Conservation (phyloP, 805 yeast species). For the Metschnikowia aberdeeniae region DNA sequence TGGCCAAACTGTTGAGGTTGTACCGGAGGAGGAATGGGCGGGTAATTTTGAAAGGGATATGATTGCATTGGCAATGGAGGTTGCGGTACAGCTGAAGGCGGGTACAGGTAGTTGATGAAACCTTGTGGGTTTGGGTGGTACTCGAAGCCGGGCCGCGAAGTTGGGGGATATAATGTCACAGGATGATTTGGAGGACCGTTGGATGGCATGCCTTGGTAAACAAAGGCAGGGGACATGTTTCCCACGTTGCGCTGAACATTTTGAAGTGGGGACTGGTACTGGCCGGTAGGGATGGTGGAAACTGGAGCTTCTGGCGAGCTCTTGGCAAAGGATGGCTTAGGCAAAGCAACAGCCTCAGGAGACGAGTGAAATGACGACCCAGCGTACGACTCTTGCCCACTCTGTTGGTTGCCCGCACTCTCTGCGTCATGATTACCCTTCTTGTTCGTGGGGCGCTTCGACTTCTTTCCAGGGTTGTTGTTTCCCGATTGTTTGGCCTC, state of each 20-base stretch:
- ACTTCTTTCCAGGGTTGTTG: slow-evolving; percentile 5
- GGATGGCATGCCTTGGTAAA: slow-evolving; percentile 19
- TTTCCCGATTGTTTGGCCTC: slow-evolving; percentile 6
- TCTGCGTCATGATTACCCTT: neutral
- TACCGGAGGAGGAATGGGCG: slow-evolving; percentile 14
- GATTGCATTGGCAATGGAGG: slow-evolving; percentile 16
- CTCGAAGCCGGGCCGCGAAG: slow-evolving; percentile 29
- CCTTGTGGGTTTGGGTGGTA: slow-evolving; percentile 31
- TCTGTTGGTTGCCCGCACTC: neutral
- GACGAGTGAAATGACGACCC: slow-evolving; percentile 56
- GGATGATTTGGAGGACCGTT: slow-evolving; percentile 27
- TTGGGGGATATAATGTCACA: slow-evolving; percentile 27
- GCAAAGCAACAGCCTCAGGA: slow-evolving; percentile 52
- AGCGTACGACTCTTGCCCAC: slow-evolving; percentile 39
- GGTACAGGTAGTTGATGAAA: slow-evolving; percentile 28
- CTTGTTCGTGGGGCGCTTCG: slow-evolving; percentile 6
- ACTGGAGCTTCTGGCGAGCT: slow-evolving; percentile 19
- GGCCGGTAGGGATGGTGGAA: neutral
- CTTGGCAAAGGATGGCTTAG: slow-evolving; percentile 48
- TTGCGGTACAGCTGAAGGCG: slow-evolving; percentile 16
- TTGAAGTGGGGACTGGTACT: neutral
- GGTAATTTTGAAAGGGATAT: slow-evolving; percentile 13
- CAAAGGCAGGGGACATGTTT: slow-evolving; percentile 15
- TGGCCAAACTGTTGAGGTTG: slow-evolving; percentile 4
- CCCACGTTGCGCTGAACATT: slow-evolving; percentile 4